phyloP scores from a whole-genome alignment of 2,329 filamentous ascomycete genomes.

The Neobulgaria alba region DNA sequence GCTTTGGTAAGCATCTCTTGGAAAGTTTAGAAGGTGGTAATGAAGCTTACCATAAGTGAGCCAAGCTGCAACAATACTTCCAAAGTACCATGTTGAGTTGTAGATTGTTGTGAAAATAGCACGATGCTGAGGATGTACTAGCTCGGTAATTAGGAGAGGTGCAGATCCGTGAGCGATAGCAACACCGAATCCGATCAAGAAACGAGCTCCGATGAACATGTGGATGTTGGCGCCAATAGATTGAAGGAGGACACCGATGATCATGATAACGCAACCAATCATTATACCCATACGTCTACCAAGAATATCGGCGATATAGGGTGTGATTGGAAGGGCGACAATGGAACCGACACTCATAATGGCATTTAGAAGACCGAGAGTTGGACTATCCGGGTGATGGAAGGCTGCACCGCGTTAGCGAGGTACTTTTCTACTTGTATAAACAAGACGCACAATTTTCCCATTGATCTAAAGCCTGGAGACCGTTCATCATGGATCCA shows the following conservation, averaged over 20 bases:
- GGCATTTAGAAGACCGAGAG: constrained; percentile 36
- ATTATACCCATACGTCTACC: constrained; percentile 40
- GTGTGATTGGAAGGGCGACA: constrained; percentile 37
- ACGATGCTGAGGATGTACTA: constrained; percentile 41
- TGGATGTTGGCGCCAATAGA: constrained; percentile 31
- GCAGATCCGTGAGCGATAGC: constrained; percentile 24
- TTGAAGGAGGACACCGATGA: constrained; percentile 37
- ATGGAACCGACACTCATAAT: constrained; percentile 43
- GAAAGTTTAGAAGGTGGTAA: not conserved
- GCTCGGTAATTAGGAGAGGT: constrained; percentile 34
- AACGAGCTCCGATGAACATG: constrained; percentile 36
- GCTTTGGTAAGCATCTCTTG: not conserved
- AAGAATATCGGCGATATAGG: constrained; percentile 39
- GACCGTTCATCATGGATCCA: constrained; percentile 38
- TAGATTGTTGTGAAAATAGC: constrained; percentile 39
- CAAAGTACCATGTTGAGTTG: constrained; percentile 37
- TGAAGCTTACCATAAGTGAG: constrained; percentile 31
- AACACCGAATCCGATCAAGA: constrained; percentile 31
- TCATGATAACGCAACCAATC: constrained; percentile 37
- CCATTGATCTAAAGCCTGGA: constrained; percentile 39
- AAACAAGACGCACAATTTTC: constrained; percentile 41
- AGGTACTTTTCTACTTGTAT: constrained; percentile 29
- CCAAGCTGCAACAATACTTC: constrained; percentile 39
- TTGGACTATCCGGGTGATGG: constrained; percentile 25
- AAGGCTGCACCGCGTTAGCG: constrained; percentile 22